Percentiles rank a stretch among this genome's conserved stretches.
Evolutionary conservation across 495 filamentous ascomycete genomes (phyloP).

Genomic region (Annulohypoxylon bovei): DNA sequence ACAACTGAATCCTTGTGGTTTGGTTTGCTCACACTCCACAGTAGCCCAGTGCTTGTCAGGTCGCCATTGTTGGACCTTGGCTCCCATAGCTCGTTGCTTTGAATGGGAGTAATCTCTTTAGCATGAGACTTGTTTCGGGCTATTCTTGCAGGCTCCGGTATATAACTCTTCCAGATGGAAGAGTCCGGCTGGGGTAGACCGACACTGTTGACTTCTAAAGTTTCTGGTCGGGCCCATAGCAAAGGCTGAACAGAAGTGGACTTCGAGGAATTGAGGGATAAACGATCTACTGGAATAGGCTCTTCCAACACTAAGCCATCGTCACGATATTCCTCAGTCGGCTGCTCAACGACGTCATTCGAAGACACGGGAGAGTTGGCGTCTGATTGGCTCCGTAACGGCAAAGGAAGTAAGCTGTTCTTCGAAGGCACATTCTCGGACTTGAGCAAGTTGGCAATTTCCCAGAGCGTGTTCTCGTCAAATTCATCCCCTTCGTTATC

Average conservation of each 20-base stretch:
- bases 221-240: slow-evolving; percentile 33
- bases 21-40: slow-evolving; percentile 35
- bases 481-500: slow-evolving; percentile 59
- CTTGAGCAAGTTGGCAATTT: slow-evolving; percentile 64
- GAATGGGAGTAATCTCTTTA: slow-evolving; percentile 31
- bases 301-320: slow-evolving; percentile 35
- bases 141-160: slow-evolving; percentile 15
- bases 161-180: slow-evolving; percentile 40
- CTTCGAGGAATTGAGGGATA: not conserved
- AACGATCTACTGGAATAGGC: slow-evolving; percentile 27
- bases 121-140: slow-evolving; percentile 21
- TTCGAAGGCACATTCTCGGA: slow-evolving; percentile 57
- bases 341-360: slow-evolving; percentile 45
- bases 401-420: slow-evolving; percentile 53
- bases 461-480: slow-evolving; percentile 66
- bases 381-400: slow-evolving; percentile 24
- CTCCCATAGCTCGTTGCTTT: slow-evolving; percentile 45
- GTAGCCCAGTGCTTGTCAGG: slow-evolving; percentile 5
- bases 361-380: slow-evolving; percentile 24
- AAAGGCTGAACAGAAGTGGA: not conserved
- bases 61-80: slow-evolving; percentile 22
- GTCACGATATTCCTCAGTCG: slow-evolving; percentile 48
- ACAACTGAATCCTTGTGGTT: not conserved
- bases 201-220: not conserved
- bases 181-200: slow-evolving; percentile 45